Conservation (phyloP, 345 rosid genomes). For the rapeseed (Brassica napus) region DNA sequence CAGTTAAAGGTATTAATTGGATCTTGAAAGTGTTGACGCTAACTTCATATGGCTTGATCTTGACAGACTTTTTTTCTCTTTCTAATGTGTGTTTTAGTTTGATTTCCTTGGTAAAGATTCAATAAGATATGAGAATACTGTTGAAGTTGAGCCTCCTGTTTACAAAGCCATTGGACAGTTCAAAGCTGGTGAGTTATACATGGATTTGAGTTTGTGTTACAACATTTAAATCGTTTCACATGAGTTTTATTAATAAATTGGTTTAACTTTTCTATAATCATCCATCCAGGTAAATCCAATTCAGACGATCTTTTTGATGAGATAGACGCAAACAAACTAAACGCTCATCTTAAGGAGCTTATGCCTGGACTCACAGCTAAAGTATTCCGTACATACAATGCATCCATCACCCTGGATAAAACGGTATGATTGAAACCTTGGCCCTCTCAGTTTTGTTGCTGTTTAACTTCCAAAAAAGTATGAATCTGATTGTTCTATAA, state of each 20-base stretch:
- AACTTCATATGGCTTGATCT: not conserved
- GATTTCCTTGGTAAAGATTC: conserved; percentile 99
- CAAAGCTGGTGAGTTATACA: conserved; percentile 53
- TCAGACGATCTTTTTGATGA: conserved; percentile 73
- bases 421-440: conserved; percentile 51
- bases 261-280: not conserved
- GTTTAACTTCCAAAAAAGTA: not conserved
- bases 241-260: not conserved
- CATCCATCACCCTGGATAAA: conserved; percentile 84
- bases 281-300: conserved; percentile 56
- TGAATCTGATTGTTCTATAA: not conserved
- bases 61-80: not conserved
- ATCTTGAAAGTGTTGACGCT: not conserved
- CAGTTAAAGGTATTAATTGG: conserved; percentile 57
- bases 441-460: not conserved
- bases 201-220: conserved; percentile 2
- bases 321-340: conserved; percentile 81
- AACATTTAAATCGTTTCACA: not conserved
- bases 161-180: conserved; percentile 82
- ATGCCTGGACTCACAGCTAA: conserved; percentile 96
- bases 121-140: conserved; percentile 79
- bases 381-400: conserved; percentile 97
- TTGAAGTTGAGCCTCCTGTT: conserved; percentile 82
- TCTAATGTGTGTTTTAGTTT: conserved; percentile 56
- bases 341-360: conserved; percentile 86